Conservation (phyloP, 495 filamentous ascomycete genomes). For the Penicillium manginii region DNA sequence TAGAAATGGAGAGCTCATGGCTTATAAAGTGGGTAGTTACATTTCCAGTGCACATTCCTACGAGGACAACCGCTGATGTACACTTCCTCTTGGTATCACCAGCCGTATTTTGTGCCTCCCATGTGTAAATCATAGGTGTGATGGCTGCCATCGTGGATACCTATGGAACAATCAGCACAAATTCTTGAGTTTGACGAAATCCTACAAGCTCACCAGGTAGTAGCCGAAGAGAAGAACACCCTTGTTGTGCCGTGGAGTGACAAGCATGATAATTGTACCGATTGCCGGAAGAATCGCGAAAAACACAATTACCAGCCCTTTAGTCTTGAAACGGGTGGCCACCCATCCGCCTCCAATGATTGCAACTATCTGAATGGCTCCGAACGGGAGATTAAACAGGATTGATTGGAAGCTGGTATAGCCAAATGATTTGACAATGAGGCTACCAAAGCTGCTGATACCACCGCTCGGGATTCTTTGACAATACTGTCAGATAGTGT, state of each 20-base stretch:
- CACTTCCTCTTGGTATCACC: constrained; percentile 36
- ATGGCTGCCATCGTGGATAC: constrained; percentile 32
- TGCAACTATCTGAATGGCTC: constrained; percentile 47
- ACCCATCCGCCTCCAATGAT: constrained; percentile 51
- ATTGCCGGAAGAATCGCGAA: constrained; percentile 20
- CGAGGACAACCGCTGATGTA: constrained; percentile 27
- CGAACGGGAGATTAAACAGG: constrained; percentile 39
- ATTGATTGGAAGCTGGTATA: constrained; percentile 35
- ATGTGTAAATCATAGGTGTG: constrained; percentile 32
- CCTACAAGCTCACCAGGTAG: constrained; percentile 21
- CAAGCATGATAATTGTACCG: constrained; percentile 29
- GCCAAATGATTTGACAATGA: constrained; percentile 45
- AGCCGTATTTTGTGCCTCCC: constrained; percentile 35
- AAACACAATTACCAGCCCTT: constrained; percentile 24
- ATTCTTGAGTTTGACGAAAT: background rate
- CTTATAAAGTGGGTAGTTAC: constrained; percentile 1
- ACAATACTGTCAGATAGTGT: background rate
- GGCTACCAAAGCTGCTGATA: constrained; percentile 37
- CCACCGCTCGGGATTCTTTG: constrained; percentile 36
- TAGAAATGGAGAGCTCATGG: background rate
- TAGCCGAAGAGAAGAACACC: constrained; percentile 32
- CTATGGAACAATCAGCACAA: background rate
- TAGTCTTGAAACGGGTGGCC: constrained; percentile 34
- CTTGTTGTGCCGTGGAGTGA: constrained; percentile 28
- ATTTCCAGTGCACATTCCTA: constrained; percentile 33